These are phyloP conservation scores for Trametopsis cervina DNA, from an alignment of 768 basidiomycete species.

Conservation along the genomic window DNA sequence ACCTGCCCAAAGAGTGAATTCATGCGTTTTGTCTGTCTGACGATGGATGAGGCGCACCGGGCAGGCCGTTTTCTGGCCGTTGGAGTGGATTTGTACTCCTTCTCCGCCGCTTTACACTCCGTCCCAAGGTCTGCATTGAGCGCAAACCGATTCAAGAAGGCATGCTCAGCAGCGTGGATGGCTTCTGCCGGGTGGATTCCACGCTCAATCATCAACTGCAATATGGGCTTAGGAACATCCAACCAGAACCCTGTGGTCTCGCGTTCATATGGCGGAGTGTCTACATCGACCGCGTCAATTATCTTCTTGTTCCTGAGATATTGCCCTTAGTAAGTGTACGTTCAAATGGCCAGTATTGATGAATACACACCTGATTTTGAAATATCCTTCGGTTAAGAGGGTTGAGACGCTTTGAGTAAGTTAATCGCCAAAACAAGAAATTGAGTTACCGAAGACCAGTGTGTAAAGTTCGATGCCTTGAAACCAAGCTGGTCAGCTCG, in stretches of 20 bases:
- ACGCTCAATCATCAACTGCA: conserved; percentile 47
- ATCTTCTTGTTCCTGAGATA: conserved; percentile 47
- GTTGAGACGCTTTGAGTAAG: background rate
- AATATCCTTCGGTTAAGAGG: conserved; percentile 49
- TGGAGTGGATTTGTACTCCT: conserved; percentile 52
- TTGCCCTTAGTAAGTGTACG: background rate
- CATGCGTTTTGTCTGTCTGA: background rate
- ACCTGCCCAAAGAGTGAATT: conserved; percentile 30
- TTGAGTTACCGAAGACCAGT: conserved; percentile 69
- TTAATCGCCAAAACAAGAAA: background rate
- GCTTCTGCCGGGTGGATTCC: conserved; percentile 66
- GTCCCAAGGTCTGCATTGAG: conserved; percentile 66
- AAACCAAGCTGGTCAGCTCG: conserved; percentile 1
- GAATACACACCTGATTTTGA: conserved; percentile 56
- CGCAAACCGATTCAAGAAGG: conserved; percentile 70
- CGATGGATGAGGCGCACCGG: conserved; percentile 31
- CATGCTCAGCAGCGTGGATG: conserved; percentile 83
- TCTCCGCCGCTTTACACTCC: conserved; percentile 77
- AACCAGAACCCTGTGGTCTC: conserved; percentile 76
- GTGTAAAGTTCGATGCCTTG: conserved; percentile 58
- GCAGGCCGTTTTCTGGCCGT: conserved; percentile 63
- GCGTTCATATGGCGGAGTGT: conserved; percentile 71
- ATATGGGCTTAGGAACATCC: conserved; percentile 51
- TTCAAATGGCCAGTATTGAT: background rate
- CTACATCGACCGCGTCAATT: conserved; percentile 71